A percentile compares a stretch with the other conserved stretches of the same genome.
Conservation (phyloP, 306 rosid genomes). For the Cucumis sativus region DNA sequence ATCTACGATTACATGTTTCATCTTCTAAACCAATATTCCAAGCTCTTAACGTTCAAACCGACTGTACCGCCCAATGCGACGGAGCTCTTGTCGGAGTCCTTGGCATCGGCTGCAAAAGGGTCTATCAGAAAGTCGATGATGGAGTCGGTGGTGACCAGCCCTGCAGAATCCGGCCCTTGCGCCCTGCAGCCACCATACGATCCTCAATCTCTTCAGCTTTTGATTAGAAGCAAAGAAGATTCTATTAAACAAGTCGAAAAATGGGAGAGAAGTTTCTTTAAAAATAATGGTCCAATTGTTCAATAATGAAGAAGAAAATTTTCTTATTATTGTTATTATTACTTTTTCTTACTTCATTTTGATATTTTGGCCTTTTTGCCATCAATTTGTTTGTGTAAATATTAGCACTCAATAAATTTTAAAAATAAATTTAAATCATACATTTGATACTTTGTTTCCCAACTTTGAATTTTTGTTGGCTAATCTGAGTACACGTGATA, state of each 20-base stretch:
- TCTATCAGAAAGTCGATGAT: conserved; percentile 28
- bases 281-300: not conserved
- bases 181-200: conserved; percentile 47
- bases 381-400: not conserved
- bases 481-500: no score
- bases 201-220: conserved; percentile 38
- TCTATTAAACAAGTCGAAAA: conserved; percentile 32
- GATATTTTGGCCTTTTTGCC: not conserved
- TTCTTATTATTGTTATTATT: not conserved
- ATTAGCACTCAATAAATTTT: not conserved
- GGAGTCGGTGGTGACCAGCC: conserved; percentile 54
- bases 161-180: conserved; percentile 39
- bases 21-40: conserved; percentile 45
- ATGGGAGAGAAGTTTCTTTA: conserved; percentile 38
- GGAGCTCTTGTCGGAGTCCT: conserved; percentile 56
- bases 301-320: not conserved
- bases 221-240: conserved; percentile 22
- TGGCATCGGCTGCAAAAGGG: conserved; percentile 50
- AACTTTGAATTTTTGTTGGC: no score
- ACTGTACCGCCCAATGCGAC: conserved; percentile 25
- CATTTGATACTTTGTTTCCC: no score
- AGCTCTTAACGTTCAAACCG: conserved; percentile 60
- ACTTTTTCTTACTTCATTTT: not conserved
- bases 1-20: conserved; percentile 82
- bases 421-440: not conserved